Evolutionary conservation across 2,329 filamentous ascomycete genomes (phyloP), one percentile per base, ranked within the genome.

Genomic region (Elsinoe ampelina): DNA sequence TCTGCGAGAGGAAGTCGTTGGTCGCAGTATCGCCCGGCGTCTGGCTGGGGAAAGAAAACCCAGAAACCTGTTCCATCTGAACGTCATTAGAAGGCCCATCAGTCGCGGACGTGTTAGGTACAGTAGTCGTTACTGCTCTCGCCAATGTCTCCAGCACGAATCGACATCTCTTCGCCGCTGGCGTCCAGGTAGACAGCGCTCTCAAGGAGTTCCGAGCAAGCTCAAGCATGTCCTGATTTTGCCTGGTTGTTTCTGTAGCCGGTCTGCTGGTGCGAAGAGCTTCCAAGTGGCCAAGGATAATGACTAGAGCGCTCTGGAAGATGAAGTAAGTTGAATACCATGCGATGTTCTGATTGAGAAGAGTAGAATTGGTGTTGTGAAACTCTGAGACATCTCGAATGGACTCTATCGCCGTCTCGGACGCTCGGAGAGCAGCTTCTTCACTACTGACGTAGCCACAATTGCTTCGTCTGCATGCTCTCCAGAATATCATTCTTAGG

Each of bases 401-500:
- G 12, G 13, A 17, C 10, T 50, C 45, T 2, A 50, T 22, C 6
- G 45, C 45, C 2, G 45, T 50, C 19, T 17, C 6, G 10, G 26
- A 30, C 4, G 45, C 26, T 35, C 45, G 45, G 10, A 22, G 26
- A 34, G 45, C 26, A 11, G 45, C 45, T 35, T 50, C 45, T 13
- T 11, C 45, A n/a, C 19, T 7, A 20, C 6, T 26, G 6, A 50
- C 1, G 15, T 50, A 50, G 13, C 13, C 45, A 17, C 45, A 50
- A n/a, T 30, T 26, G n/a, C 34, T 50, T 34, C 48, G n/a, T 34
- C 32, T 52, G 48, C 32, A 36, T 38, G 19, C 17, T 15, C 35
- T 38, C 48, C 48, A 39, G 19, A 22, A 36, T 11, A 32, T 26
- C 34, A 64, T 63, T 12, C 60, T 54, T 3, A 63, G 10, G 39